phyloP scores from a whole-genome alignment of 2,329 filamentous ascomycete genomes.

The Epichloe sp. region DNA sequence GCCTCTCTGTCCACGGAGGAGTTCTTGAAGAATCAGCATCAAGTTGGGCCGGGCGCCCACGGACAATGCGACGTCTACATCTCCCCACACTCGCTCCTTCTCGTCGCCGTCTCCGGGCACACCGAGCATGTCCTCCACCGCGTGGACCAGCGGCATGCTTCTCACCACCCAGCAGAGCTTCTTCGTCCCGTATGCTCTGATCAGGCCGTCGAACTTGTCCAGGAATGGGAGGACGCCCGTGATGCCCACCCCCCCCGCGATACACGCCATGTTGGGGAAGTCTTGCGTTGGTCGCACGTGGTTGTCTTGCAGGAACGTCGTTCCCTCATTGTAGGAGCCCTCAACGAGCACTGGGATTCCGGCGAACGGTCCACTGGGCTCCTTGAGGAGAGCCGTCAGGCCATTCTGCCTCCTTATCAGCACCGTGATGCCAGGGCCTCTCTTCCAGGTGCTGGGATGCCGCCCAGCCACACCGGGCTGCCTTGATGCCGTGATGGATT shows the following conservation, averaged over 20 bases:
- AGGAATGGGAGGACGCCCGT: not conserved
- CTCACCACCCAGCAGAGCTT: not conserved
- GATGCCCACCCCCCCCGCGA: not conserved
- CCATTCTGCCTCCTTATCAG: not conserved
- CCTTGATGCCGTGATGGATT: not conserved
- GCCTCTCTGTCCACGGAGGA: not conserved
- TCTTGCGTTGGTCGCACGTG: not conserved
- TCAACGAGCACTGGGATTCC: not conserved
- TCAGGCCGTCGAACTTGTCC: not conserved
- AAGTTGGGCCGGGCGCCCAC: not conserved
- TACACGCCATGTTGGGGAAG: not conserved
- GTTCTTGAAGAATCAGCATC: not conserved
- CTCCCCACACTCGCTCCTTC: not conserved
- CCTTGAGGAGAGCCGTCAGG: not conserved
- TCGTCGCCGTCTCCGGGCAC: not conserved
- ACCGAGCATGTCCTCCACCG: not conserved
- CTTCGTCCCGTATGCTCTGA: not conserved
- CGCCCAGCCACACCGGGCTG: not conserved
- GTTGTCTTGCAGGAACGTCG: not conserved
- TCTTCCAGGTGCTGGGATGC: not conserved
- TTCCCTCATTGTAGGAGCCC: not conserved
- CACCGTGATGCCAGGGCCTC: not conserved
- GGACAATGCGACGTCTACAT: not conserved
- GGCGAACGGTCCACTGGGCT: not conserved
- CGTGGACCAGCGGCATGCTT: not conserved